A percentile compares a stretch with the other conserved stretches of the same genome.
These are phyloP conservation scores for Carex littledalei DNA, from an alignment of 176 grass and related monocot species.

Conservation along the genomic window DNA sequence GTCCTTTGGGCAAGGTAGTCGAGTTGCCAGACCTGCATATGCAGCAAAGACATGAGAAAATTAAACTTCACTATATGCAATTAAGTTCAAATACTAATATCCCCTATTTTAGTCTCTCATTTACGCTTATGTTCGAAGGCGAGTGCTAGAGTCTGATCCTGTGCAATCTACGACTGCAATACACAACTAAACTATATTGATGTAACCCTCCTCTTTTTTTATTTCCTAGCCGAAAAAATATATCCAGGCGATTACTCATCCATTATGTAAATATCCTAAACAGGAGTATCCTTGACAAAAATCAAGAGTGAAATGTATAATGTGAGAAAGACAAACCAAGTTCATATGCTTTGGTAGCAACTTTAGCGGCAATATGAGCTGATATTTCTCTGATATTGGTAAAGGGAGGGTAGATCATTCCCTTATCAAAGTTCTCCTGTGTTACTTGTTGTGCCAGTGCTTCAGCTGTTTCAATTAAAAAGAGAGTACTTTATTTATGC, in stretches of 20 bases:
- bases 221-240: not conserved
- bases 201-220: not conserved
- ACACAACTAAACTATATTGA: not conserved
- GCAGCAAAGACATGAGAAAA: not conserved
- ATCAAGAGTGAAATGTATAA: too few relatives aligned
- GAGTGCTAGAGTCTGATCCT: not conserved
- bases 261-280: not conserved
- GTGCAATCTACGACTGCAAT: not conserved
- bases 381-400: slow-evolving; percentile 82
- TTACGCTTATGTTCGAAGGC: not conserved
- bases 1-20: slow-evolving; percentile 58
- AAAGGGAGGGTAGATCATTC: slow-evolving; percentile 85
- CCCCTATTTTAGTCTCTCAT: slow-evolving; percentile 16
- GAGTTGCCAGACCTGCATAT: slow-evolving; percentile 59
- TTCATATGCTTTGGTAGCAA: slow-evolving; percentile 76
- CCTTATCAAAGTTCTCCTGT: slow-evolving; percentile 58
- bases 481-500: not conserved
- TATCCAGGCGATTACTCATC: not conserved
- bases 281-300: too few relatives aligned
- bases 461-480: slow-evolving; percentile 46
- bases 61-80: not conserved
- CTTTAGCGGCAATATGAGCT: slow-evolving; percentile 54
- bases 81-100: not conserved
- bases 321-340: slow-evolving; percentile 36
- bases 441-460: slow-evolving; percentile 63